phyloP scores from a whole-genome alignment of 352 stramenopile species.

The Phytopythium aichiense region DNA sequence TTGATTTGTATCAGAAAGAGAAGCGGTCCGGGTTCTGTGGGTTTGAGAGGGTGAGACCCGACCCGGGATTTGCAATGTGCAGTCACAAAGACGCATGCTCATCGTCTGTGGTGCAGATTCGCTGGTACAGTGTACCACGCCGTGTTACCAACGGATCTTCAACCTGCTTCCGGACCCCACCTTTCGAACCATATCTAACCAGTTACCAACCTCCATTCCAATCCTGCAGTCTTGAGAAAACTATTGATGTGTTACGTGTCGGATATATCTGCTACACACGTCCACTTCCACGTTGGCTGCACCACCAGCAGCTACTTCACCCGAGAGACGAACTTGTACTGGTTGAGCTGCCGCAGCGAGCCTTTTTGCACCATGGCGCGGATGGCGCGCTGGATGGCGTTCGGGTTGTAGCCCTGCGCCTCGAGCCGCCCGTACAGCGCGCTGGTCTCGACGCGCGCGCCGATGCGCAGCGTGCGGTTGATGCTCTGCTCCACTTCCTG shows the following conservation, averaged over 20 bases:
- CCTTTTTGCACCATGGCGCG: constrained; percentile 86
- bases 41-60: too few relatives aligned
- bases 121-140: neutral
- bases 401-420: constrained; percentile 78
- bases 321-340: constrained; percentile 85
- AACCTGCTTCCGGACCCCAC: neutral
- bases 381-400: constrained; percentile 83
- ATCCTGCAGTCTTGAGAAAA: neutral
- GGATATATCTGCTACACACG: neutral
- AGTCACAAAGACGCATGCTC: neutral
- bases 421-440: constrained; percentile 80
- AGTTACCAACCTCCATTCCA: neutral
- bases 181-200: neutral
- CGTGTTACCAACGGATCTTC: neutral
- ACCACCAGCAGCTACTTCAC: constrained; percentile 28
- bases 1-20: too few relatives aligned
- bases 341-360: constrained; percentile 68
- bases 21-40: too few relatives aligned
- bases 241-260: neutral
- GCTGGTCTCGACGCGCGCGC: constrained; percentile 71
- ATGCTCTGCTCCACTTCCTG: constrained; percentile 83
- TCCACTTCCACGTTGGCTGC: too few relatives aligned
- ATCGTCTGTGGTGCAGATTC: neutral
- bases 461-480: constrained; percentile 77
- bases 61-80: too few relatives aligned